Conservation (phyloP, 106 monocot species). For the Hemerocallis citrina region DNA sequence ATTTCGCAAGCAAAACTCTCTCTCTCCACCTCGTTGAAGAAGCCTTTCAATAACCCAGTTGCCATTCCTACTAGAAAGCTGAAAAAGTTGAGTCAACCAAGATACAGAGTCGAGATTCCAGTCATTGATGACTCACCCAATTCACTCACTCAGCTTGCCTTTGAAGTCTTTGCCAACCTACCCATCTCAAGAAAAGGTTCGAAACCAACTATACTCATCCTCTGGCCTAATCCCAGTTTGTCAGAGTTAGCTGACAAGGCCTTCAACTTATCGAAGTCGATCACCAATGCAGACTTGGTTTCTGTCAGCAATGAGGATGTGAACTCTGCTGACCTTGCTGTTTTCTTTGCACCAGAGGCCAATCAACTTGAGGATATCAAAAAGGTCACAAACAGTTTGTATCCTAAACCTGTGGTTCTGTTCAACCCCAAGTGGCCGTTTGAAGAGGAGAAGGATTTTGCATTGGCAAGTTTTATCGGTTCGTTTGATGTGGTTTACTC, state of each 20-base stretch:
- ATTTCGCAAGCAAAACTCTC: slow-evolving; percentile 70
- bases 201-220: slow-evolving; percentile 31
- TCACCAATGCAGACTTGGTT: slow-evolving; percentile 29
- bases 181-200: slow-evolving; percentile 44
- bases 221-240: slow-evolving; percentile 44
- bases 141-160: slow-evolving; percentile 50
- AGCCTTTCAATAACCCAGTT: slow-evolving; percentile 62
- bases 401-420: slow-evolving; percentile 68
- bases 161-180: slow-evolving; percentile 57
- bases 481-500: slow-evolving; percentile 90
- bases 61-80: slow-evolving; percentile 52
- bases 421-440: slow-evolving; percentile 87
- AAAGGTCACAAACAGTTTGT: slow-evolving; percentile 21
- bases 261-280: slow-evolving; percentile 14
- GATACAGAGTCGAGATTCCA: slow-evolving; percentile 80
- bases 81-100: slow-evolving; percentile 65
- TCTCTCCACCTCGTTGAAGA: slow-evolving; percentile 59
- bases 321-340: slow-evolving; percentile 48
- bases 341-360: slow-evolving; percentile 47
- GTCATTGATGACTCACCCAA: slow-evolving; percentile 64
- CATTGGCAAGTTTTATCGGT: slow-evolving; percentile 32
- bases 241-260: slow-evolving; percentile 14
- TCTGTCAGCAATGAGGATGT: slow-evolving; percentile 12
- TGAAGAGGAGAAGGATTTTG: slow-evolving; percentile 54
- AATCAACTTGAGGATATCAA: slow-evolving; percentile 43